Evolutionary conservation across 2,329 filamentous ascomycete genomes (phyloP).

Genomic region (Rhytidhysteron rufulum): DNA sequence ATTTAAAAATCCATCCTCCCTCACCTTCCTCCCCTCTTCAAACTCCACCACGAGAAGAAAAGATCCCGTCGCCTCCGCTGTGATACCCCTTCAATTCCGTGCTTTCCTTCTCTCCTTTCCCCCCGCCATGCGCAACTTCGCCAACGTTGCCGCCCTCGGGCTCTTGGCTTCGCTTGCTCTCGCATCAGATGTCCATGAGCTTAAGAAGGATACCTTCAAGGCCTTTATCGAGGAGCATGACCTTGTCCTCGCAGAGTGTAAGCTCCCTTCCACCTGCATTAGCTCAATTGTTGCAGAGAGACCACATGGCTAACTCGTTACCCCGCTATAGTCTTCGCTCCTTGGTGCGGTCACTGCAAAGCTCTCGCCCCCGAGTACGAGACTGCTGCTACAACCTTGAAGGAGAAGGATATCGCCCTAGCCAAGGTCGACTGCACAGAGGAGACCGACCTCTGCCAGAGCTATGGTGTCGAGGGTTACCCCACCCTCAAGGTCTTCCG

Average conservation of each 20-base stretch:
- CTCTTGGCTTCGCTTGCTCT: conserved; percentile 57
- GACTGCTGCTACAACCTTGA: conserved; percentile 75
- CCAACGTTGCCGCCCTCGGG: conserved; percentile 24
- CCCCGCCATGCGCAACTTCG: conserved; percentile 5
- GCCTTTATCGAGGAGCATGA: conserved; percentile 81
- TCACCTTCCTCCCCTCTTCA: no score
- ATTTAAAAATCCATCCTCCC: no score
- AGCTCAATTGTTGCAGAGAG: background rate
- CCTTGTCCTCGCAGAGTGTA: conserved; percentile 92
- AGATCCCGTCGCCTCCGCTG: no score
- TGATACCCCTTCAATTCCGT: no score
- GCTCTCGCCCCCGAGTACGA: conserved; percentile 91
- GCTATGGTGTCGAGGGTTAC: conserved; percentile 92
- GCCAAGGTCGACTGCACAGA: conserved; percentile 94
- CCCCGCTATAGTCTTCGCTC: conserved; percentile 70
- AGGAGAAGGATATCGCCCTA: conserved; percentile 82
- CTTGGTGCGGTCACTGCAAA: conserved; percentile 99
- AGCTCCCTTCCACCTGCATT: conserved; percentile 33
- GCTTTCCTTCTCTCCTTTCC: background rate
- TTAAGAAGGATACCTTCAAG: conserved; percentile 84
- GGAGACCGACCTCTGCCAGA: conserved; percentile 85
- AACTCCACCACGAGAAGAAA: no score
- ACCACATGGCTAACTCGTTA: conserved; percentile 38
- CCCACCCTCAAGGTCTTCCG: conserved; percentile 99
- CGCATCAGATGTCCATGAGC: conserved; percentile 75